A percentile compares a stretch with the other conserved stretches of the same genome.
These are phyloP conservation scores for Suillus subluteus DNA, from an alignment of 768 basidiomycete genomes.

Conservation along the genomic window DNA sequence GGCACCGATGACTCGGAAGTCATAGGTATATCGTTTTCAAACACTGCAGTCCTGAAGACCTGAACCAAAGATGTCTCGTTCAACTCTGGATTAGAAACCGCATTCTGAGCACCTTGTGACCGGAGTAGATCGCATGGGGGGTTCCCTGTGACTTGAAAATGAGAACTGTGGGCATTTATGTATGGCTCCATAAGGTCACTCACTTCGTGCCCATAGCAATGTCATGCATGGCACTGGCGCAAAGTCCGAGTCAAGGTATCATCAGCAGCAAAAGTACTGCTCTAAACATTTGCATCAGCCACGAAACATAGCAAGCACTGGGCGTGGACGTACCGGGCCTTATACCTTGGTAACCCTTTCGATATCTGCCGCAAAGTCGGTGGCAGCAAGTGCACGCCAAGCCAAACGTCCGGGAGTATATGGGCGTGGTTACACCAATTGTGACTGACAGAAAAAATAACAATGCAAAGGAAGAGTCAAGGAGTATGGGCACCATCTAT, in stretches of 20 bases:
- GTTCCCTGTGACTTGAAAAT: conserved; percentile 62
- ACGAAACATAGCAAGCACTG: conserved; percentile 20
- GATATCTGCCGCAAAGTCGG: conserved; percentile 56
- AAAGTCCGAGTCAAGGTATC: conserved; percentile 58
- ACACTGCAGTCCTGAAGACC: not conserved
- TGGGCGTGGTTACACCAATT: conserved; percentile 42
- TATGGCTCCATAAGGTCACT: conserved; percentile 2
- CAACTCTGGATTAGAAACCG: conserved; percentile 43
- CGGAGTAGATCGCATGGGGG: conserved; percentile 67
- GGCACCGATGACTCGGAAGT: not conserved
- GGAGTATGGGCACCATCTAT: conserved; percentile 44
- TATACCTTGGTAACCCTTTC: conserved; percentile 41
- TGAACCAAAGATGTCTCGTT: not conserved
- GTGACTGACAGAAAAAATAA: conserved; percentile 47
- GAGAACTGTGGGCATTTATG: not conserved
- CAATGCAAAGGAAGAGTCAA: conserved; percentile 33
- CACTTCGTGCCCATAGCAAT: conserved; percentile 72
- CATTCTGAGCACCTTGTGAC: conserved; percentile 53
- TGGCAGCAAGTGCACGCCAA: conserved; percentile 64
- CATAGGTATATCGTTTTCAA: not conserved
- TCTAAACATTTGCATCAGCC: conserved; percentile 23
- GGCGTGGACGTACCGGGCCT: not conserved
- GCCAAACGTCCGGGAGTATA: conserved; percentile 58
- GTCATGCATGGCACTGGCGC: conserved; percentile 45
- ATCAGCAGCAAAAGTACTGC: conserved; percentile 55